Percentiles rank a stretch among this genome's conserved stretches.
phyloP scores from a whole-genome alignment of 768 basidiomycete genomes.

The Dioszegia crocea region DNA sequence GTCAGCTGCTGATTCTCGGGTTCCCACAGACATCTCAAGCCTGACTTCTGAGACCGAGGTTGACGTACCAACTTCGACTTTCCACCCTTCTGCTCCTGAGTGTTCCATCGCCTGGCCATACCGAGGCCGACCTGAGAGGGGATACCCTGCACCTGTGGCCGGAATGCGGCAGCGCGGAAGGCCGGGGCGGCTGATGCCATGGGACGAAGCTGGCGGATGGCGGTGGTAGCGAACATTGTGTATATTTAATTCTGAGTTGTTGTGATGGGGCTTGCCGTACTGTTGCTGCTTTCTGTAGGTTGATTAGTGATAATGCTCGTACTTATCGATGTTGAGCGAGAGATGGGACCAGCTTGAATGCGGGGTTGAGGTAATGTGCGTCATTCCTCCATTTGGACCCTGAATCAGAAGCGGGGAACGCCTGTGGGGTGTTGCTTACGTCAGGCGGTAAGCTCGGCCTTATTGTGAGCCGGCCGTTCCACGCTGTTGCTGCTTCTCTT shows the following conservation, averaged over 20 bases:
- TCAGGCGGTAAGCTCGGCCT: background rate
- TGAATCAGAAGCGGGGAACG: too few species aligned
- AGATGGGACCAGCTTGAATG: background rate
- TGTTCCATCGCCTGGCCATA: constrained; percentile 26
- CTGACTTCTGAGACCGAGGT: background rate
- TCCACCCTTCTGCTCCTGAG: constrained; percentile 29
- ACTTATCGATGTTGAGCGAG: background rate
- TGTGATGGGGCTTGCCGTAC: too few species aligned
- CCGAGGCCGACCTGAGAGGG: constrained; percentile 16
- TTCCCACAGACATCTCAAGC: too few species aligned
- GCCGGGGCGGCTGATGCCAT: constrained; percentile 6
- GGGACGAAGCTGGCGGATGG: constrained; percentile 18
- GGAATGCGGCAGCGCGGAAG: constrained; percentile 14
- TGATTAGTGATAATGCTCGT: too few species aligned
- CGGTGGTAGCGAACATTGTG: constrained; percentile 27
- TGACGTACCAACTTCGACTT: constrained; percentile 47
- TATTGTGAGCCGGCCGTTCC: background rate
- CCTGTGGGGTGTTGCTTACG: background rate
- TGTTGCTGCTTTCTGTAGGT: too few species aligned
- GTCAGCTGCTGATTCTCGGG: background rate
- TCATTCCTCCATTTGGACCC: background rate
- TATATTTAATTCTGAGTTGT: background rate
- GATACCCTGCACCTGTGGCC: background rate
- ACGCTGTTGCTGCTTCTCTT: background rate
- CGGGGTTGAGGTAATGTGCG: background rate